Conservation (phyloP, 139 green algal genomes). For the Haematococcus lacustris region DNA sequence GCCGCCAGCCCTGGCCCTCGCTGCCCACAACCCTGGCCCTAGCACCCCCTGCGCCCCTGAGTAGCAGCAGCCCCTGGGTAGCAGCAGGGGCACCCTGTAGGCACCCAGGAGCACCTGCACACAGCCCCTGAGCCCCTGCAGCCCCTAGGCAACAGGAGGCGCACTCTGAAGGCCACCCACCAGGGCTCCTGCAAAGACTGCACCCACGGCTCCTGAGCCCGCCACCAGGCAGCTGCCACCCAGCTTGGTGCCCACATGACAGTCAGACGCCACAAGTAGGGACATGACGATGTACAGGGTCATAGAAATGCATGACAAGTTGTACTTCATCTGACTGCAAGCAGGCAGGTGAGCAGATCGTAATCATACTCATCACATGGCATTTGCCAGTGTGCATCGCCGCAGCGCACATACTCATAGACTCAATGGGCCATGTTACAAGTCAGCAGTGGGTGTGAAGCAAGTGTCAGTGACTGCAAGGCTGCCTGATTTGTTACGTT, state of each 20-base stretch:
- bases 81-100: no score
- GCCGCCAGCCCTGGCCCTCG: not conserved
- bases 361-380: not conserved
- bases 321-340: constrained; percentile 3
- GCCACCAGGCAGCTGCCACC: constrained; percentile 15
- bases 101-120: no score
- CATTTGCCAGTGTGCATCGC: no score
- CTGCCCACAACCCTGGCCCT: not conserved
- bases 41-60: not conserved
- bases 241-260: constrained; percentile 8
- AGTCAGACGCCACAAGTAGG: constrained; percentile 7
- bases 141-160: not conserved
- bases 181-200: not conserved
- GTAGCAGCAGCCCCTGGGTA: not conserved
- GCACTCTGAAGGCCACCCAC: not conserved
- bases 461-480: no score
- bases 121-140: no score
- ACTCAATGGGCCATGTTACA: no score
- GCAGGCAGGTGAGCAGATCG: not conserved
- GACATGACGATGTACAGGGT: constrained; percentile 12
- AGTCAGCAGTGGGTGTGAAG: no score
- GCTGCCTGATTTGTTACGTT: no score
- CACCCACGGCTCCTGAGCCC: not conserved
- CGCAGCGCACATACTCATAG: no score
- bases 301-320: not conserved